A percentile compares a stretch with the other conserved stretches of the same genome.
These are phyloP conservation scores for Linderniella brevidens DNA, from an alignment of 257 asterid genomes.

Conservation along the genomic window DNA sequence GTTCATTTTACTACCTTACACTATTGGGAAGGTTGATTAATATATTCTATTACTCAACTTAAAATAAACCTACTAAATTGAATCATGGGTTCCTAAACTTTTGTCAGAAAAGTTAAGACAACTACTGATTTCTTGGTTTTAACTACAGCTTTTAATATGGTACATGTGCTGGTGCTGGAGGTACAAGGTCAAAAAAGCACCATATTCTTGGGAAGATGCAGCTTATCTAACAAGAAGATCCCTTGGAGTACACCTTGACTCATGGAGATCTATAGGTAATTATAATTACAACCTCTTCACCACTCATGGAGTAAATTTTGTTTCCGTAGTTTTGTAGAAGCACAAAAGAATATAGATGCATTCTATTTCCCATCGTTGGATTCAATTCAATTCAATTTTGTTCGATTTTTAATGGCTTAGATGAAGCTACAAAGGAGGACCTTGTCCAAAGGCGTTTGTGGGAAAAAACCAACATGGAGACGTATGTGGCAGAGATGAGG, in stretches of 20 bases:
- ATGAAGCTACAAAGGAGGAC: slow-evolving; percentile 51
- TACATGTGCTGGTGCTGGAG: slow-evolving; percentile 72
- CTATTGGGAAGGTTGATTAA: slow-evolving; percentile 47
- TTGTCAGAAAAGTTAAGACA: slow-evolving; percentile 1
- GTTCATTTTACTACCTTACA: slow-evolving; percentile 75
- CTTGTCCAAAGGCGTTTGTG: slow-evolving; percentile 68
- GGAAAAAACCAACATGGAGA: slow-evolving; percentile 71
- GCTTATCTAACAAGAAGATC: slow-evolving; percentile 63
- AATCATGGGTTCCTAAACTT: background rate
- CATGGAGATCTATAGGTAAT: slow-evolving; percentile 66
- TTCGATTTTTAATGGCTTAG: slow-evolving; percentile 17
- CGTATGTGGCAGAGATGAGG: slow-evolving; percentile 59
- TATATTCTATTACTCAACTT: background rate
- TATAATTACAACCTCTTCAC: background rate
- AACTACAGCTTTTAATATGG: slow-evolving; percentile 60
- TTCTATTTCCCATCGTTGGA: background rate
- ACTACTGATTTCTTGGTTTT: slow-evolving; percentile 8
- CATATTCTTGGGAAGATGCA: slow-evolving; percentile 81
- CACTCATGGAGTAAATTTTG: background rate
- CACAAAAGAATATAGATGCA: background rate
- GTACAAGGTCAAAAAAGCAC: slow-evolving; percentile 57
- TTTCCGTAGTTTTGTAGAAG: too few species aligned
- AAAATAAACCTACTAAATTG: background rate
- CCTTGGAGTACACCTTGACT: slow-evolving; percentile 41
- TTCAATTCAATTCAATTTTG: background rate